Evolutionary conservation across 192 early-diverging fungal species (phyloP).

Genomic region (Obelidium mucronatum): DNA sequence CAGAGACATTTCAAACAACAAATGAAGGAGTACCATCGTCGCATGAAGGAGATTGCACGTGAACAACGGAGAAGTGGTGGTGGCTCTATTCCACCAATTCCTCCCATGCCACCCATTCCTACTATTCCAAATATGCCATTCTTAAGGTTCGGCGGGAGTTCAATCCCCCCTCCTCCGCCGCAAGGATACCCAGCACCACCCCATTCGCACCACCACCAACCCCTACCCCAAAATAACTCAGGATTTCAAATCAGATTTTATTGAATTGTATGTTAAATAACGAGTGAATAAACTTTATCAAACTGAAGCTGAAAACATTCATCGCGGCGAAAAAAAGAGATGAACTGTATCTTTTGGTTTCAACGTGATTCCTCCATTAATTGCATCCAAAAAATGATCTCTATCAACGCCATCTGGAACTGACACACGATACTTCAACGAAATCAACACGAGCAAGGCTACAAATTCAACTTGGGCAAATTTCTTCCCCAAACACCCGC

Average conservation of each 20-base stretch:
- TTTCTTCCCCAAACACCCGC: conserved; percentile 48
- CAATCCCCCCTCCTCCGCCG: background rate
- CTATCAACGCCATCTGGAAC: background rate
- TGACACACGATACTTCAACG: conserved; percentile 17
- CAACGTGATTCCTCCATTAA: too few relatives aligned
- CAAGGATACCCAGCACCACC: background rate
- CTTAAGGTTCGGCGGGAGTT: too few relatives aligned
- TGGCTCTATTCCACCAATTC: background rate
- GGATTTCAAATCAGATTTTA: background rate
- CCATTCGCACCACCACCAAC: background rate
- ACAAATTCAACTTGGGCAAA: conserved; percentile 51
- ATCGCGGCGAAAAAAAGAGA: too few relatives aligned
- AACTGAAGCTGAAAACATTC: too few relatives aligned
- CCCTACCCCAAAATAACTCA: background rate
- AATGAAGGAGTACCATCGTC: background rate
- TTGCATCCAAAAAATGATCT: background rate
- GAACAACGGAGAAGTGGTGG: background rate
- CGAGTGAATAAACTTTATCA: too few relatives aligned
- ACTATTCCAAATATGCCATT: background rate
- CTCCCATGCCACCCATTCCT: conserved; percentile 1
- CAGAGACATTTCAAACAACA: background rate
- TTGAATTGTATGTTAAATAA: background rate
- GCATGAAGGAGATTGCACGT: background rate
- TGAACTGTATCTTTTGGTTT: too few relatives aligned
- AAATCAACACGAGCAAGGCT: conserved; percentile 29